Evolutionary conservation across 148 eudicot species (phyloP).

Genomic region (Dysphania ambrosioides): DNA sequence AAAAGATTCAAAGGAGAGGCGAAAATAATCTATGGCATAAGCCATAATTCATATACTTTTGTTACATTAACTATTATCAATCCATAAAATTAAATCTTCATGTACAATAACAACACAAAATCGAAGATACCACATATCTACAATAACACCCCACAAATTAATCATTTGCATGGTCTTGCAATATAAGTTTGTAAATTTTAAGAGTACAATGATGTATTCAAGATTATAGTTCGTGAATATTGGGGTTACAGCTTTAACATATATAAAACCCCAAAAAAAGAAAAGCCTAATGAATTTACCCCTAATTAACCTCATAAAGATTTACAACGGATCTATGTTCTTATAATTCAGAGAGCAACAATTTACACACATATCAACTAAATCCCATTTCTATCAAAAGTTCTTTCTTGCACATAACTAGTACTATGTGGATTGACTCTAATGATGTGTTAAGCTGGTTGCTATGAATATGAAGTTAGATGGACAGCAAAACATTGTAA

Average conservation of each 20-base stretch:
- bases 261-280: neutral
- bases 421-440: neutral
- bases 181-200: no score
- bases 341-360: neutral
- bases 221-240: no score
- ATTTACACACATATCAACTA: neutral
- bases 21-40: neutral
- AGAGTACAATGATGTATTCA: no score
- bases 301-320: neutral
- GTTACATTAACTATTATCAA: no score
- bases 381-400: neutral
- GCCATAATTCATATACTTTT: neutral
- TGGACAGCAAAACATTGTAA: neutral
- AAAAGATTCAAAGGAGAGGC: neutral
- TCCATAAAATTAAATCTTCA: neutral
- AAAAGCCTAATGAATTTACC: neutral
- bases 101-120: neutral
- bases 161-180: neutral
- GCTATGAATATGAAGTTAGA: no score
- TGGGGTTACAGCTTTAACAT: neutral
- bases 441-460: neutral
- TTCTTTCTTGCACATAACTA: no score
- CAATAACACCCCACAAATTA: neutral
- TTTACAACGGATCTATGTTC: neutral
- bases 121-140: neutral